phyloP scores from a whole-genome alignment of 2,329 filamentous ascomycete genomes.

The Aureobasidium zeae region DNA sequence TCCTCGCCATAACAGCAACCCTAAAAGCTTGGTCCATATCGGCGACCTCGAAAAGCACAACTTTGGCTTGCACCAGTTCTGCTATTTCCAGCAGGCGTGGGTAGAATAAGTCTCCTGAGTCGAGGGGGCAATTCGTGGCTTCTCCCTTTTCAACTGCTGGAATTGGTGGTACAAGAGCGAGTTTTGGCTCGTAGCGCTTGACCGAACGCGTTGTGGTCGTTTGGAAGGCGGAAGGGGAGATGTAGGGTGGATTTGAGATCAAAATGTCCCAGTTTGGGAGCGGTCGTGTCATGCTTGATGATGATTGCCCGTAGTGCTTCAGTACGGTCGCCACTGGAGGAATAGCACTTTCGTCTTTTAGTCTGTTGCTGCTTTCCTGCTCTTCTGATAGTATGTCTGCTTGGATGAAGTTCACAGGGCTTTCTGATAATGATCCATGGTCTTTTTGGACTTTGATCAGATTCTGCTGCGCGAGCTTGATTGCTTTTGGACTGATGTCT shows the following conservation, averaged over 20 bases:
- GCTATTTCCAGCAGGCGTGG: conserved; percentile 52
- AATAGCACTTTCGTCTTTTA: background rate
- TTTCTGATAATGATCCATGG: background rate
- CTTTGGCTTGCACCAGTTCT: conserved; percentile 37
- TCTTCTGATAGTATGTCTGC: conserved; percentile 29
- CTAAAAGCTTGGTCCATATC: conserved; percentile 58
- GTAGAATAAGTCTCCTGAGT: conserved; percentile 55
- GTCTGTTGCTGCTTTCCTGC: too few relatives aligned
- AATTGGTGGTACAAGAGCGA: conserved; percentile 71
- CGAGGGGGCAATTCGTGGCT: conserved; percentile 30
- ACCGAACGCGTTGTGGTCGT: conserved; percentile 63
- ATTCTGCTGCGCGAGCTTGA: conserved; percentile 59
- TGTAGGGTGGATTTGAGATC: conserved; percentile 85
- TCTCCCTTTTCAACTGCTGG: too few relatives aligned
- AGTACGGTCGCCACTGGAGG: background rate
- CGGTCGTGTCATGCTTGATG: background rate
- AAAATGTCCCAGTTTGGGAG: conserved; percentile 48
- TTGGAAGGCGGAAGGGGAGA: conserved; percentile 57
- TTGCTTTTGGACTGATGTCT: conserved; percentile 60
- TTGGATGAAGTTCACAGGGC: conserved; percentile 23
- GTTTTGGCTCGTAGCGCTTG: conserved; percentile 66
- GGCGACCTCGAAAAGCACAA: conserved; percentile 62
- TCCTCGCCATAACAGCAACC: conserved; percentile 46
- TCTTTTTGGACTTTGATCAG: conserved; percentile 14
- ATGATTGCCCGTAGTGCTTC: background rate